These are phyloP conservation scores for Mallotus japonicus DNA, from an alignment of 441 rosid genomes.

Conservation along the genomic window DNA sequence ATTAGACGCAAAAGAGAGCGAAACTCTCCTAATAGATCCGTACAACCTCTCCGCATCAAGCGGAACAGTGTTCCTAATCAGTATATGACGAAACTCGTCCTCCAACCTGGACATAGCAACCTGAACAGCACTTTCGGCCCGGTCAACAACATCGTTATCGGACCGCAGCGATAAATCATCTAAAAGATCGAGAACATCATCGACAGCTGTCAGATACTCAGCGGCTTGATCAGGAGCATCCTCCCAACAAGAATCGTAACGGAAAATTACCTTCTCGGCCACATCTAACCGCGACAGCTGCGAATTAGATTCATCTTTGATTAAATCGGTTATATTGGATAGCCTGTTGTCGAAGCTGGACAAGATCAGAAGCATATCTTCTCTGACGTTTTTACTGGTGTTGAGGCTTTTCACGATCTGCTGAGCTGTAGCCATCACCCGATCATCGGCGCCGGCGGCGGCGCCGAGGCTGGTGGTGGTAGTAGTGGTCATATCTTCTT, in stretches of 20 bases:
- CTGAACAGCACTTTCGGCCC: slow-evolving; percentile 88
- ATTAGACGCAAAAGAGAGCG: slow-evolving; percentile 48
- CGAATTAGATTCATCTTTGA: slow-evolving; percentile 34
- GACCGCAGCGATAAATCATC: slow-evolving; percentile 45
- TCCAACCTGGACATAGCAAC: slow-evolving; percentile 88
- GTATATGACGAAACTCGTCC: slow-evolving; percentile 79
- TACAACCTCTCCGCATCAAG: slow-evolving; percentile 68
- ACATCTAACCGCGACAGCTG: slow-evolving; percentile 40
- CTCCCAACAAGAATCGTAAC: slow-evolving; percentile 59
- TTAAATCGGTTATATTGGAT: slow-evolving; percentile 77
- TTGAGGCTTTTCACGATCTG: slow-evolving; percentile 94
- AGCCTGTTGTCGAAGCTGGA: slow-evolving; percentile 94
- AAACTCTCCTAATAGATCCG: slow-evolving; percentile 77
- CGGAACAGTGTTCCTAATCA: slow-evolving; percentile 77
- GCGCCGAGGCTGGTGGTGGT: slow-evolving; percentile 32
- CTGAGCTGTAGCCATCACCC: slow-evolving; percentile 95
- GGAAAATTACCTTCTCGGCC: slow-evolving; percentile 44
- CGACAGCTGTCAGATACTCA: slow-evolving; percentile 71
- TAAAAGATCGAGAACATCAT: slow-evolving; percentile 60
- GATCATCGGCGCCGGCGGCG: slow-evolving; percentile 67
- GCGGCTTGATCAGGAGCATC: slow-evolving; percentile 64
- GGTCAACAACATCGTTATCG: slow-evolving; percentile 54
- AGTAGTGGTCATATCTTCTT: slow-evolving; percentile 32
- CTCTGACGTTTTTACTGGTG: slow-evolving; percentile 84
- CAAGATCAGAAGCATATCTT: slow-evolving; percentile 90